Evolutionary conservation across 139 green algal species (phyloP), one percentile per base, ranked within the genome.

Genomic region (Chlamydomonas sp.): DNA sequence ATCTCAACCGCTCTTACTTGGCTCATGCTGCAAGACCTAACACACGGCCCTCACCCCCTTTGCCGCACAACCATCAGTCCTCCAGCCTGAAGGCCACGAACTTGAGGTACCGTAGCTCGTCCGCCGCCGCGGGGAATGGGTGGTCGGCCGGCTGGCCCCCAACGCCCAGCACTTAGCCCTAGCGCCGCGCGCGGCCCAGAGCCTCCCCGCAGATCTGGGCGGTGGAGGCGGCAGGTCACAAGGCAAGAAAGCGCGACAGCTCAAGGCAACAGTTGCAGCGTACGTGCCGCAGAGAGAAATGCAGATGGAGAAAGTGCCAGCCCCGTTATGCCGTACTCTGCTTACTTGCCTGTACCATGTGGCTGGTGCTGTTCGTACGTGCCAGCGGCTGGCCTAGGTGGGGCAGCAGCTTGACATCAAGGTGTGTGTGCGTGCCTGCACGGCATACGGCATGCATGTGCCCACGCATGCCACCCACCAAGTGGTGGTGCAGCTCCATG

Each of bases 81-180:
- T 93, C 90, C 79, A 94, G 80, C 5, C 85, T 67, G 73, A 90
- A 92, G 3, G 83, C 74, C 9, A 87, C 73, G 74, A 95, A 93
- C 87, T 95, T 95, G 5, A 95, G 87, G 84, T 95, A 95, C 0
- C 90, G 89, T 71, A 95, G 89, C 78, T 93, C 92, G 18, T 88
- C 78, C 6, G 85, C 90, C 2, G 90, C 86, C 3, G 83, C 78
- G 16, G 92, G 92, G 78, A 86, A 95, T 18, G 92, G 92, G 86
- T 95, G 92, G 79, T 95, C 92, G 15, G 80, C 84, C 10, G 90
- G 90, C 87, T 93, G 90, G 0, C 90, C 90, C 16, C 85, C 63
- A 20, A 90, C 89, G 0, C 89, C 74, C 64, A 91, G 72, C 67
- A 91, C 86, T 57, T 85, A 80, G 60, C 88, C 88, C 62, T 78